A percentile compares a stretch with the other conserved stretches of the same genome.
Conservation (phyloP, 345 rosid species). For the Raphanus sativus region DNA sequence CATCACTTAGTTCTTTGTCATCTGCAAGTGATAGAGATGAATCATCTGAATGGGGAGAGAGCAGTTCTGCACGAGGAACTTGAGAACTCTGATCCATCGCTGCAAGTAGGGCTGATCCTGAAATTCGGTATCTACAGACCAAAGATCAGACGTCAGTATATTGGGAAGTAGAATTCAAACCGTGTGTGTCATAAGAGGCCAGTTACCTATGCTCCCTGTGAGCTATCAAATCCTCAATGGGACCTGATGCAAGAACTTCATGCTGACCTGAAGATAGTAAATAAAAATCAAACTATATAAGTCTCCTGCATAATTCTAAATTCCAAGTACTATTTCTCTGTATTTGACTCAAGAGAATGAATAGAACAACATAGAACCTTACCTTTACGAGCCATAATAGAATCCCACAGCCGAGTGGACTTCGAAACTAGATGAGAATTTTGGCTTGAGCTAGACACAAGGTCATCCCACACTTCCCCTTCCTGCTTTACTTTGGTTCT, state of each 20-base stretch:
- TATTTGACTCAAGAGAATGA: neutral
- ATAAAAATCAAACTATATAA: neutral
- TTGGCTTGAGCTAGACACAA: constrained; percentile 92
- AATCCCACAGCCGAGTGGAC: constrained; percentile 92
- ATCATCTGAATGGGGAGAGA: constrained; percentile 57
- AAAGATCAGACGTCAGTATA: constrained; percentile 31
- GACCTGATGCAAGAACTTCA: constrained; percentile 99
- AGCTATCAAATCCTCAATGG: constrained; percentile 96
- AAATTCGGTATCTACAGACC: constrained; percentile 82
- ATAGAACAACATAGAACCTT: constrained; percentile 31
- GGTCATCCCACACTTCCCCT: constrained; percentile 98
- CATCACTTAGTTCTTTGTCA: constrained; percentile 73
- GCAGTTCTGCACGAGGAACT: constrained; percentile 67
- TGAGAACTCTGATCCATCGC: constrained; percentile 99
- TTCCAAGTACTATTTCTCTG: neutral
- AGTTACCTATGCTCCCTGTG: constrained; percentile 96
- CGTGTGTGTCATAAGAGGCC: constrained; percentile 1
- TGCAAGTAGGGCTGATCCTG: constrained; percentile 89
- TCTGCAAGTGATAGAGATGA: constrained; percentile 45
- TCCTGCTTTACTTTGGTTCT: constrained; percentile 96
- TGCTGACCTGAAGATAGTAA: constrained; percentile 69
- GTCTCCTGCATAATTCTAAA: constrained; percentile 8
- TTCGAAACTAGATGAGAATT: constrained; percentile 94
- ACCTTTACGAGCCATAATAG: constrained; percentile 91
- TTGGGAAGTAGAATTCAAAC: constrained; percentile 8